A percentile compares a stretch with the other conserved stretches of the same genome.
Evolutionary conservation across 2,329 filamentous ascomycete genomes (phyloP).

Genomic region (Ophiosphaerella herpotricha): DNA sequence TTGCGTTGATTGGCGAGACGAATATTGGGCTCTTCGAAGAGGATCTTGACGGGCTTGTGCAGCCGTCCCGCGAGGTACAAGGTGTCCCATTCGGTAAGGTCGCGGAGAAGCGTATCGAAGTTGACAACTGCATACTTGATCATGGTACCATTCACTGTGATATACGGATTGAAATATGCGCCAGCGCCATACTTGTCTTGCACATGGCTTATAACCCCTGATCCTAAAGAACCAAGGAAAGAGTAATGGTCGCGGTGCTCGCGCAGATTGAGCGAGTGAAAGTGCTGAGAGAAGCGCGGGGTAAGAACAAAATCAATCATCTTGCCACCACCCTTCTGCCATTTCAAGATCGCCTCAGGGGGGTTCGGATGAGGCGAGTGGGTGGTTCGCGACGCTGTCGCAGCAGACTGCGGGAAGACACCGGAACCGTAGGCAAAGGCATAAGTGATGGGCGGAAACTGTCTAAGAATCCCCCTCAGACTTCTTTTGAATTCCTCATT

Average conservation of each 20-base stretch:
- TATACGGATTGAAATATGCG: constrained; percentile 96
- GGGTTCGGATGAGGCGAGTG: constrained; percentile 79
- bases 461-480: constrained; percentile 82
- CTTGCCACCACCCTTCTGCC: constrained; percentile 86
- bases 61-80: constrained; percentile 94
- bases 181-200: constrained; percentile 90
- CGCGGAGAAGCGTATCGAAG: constrained; percentile 82
- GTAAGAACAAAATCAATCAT: constrained; percentile 99
- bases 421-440: constrained; percentile 97
- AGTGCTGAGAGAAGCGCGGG: constrained; percentile 91
- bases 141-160: constrained; percentile 90
- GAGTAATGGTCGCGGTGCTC: constrained; percentile 95
- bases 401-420: constrained; percentile 80
- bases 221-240: constrained; percentile 78
- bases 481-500: constrained; percentile 95
- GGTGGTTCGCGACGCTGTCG: constrained; percentile 53
- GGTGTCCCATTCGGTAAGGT: constrained; percentile 89
- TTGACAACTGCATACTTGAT: constrained; percentile 99
- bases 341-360: constrained; percentile 77
- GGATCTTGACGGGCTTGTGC: constrained; percentile 97
- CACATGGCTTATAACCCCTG: constrained; percentile 79
- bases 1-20: constrained; percentile 96
- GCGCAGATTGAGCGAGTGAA: constrained; percentile 89
- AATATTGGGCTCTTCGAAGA: constrained; percentile 89
- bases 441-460: constrained; percentile 95